phyloP scores from a whole-genome alignment of 352 stramenopile species.

The Phytophthora tentaculata region DNA sequence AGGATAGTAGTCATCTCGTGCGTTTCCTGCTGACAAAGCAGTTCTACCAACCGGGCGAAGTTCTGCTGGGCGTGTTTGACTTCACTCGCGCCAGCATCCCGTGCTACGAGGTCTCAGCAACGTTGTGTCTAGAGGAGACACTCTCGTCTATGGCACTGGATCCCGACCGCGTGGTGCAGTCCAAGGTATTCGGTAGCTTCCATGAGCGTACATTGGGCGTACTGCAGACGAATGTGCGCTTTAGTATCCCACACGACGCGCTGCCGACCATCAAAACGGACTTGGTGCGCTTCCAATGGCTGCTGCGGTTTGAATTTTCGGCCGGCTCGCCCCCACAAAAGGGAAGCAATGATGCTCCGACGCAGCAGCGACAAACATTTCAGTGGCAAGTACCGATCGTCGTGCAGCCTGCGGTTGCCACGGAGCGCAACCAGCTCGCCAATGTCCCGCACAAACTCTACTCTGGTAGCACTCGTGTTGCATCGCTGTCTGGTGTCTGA shows the following conservation, averaged over 20 bases:
- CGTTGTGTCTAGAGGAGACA: constrained; percentile 59
- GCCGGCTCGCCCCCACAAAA: constrained; percentile 21
- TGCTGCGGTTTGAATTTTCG: constrained; percentile 70
- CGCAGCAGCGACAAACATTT: constrained; percentile 46
- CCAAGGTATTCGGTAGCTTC: constrained; percentile 54
- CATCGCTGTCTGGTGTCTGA: constrained; percentile 16
- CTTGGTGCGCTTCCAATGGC: constrained; percentile 67
- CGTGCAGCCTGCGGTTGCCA: constrained; percentile 38
- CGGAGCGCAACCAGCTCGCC: constrained; percentile 44
- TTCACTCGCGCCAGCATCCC: constrained; percentile 60
- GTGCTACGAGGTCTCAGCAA: constrained; percentile 55
- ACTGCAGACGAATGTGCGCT: constrained; percentile 63
- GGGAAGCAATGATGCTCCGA: neutral
- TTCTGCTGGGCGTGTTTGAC: constrained; percentile 65
- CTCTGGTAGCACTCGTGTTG: constrained; percentile 44
- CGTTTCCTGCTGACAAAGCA: constrained; percentile 68
- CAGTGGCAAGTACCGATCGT: constrained; percentile 65
- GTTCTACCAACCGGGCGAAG: constrained; percentile 66
- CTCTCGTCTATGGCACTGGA: constrained; percentile 61
- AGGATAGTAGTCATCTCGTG: constrained; percentile 66
- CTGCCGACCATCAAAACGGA: constrained; percentile 63
- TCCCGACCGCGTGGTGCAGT: constrained; percentile 59
- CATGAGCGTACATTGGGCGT: constrained; percentile 51
- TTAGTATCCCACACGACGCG: constrained; percentile 63
- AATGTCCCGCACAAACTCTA: constrained; percentile 69